Conservation (phyloP, 75 land plant genomes). For the Cryptomeria japonica region DNA sequence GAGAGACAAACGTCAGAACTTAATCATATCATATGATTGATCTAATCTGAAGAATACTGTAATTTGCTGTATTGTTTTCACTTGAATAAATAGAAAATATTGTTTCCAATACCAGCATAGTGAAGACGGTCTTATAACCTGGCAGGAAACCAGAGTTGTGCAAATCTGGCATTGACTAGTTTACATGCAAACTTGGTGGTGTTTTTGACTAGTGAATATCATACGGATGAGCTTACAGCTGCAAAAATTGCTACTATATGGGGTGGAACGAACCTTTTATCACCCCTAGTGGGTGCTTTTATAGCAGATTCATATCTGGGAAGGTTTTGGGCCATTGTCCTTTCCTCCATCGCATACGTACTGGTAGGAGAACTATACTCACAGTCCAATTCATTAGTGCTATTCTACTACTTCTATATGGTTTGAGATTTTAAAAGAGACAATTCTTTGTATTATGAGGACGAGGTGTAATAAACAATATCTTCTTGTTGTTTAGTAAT, state of each 20-base stretch:
- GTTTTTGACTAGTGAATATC: conserved; percentile 12
- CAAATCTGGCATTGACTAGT: not conserved
- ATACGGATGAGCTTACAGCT: conserved; percentile 17
- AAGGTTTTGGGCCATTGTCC: conserved; percentile 32
- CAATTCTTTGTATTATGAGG: too few relatives aligned
- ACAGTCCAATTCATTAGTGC: not conserved
- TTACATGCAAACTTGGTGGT: conserved; percentile 15
- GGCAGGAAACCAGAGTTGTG: not conserved
- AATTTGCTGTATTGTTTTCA: not conserved
- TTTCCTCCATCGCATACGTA: conserved; percentile 23
- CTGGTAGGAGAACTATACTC: conserved; percentile 1
- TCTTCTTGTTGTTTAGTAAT: too few relatives aligned
- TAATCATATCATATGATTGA: too few relatives aligned
- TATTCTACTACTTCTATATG: not conserved
- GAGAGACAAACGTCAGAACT: too few relatives aligned
- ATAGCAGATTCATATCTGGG: conserved; percentile 40
- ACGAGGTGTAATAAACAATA: too few relatives aligned
- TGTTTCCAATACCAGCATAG: not conserved
- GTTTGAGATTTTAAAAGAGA: too few relatives aligned
- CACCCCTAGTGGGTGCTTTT: conserved; percentile 38
- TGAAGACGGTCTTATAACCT: too few relatives aligned
- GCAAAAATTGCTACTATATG: conserved; percentile 31
- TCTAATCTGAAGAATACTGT: too few relatives aligned
- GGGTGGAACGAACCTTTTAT: conserved; percentile 28
- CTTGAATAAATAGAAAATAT: not conserved